These are phyloP conservation scores for Neurospora terricola DNA, from an alignment of 495 filamentous ascomycete genomes.

Conservation along the genomic window DNA sequence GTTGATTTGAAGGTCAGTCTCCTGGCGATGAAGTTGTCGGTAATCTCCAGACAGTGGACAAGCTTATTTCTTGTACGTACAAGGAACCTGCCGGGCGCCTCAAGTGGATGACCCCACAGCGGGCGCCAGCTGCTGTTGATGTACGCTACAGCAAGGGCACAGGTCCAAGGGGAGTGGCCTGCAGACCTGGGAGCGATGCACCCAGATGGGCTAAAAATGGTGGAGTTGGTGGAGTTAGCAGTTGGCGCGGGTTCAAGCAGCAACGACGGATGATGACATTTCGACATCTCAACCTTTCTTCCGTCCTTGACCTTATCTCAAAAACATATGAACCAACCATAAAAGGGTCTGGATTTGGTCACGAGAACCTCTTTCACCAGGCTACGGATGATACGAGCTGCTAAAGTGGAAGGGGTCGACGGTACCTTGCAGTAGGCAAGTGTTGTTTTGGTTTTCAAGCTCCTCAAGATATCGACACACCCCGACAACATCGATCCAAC, in stretches of 20 bases:
- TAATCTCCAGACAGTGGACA: not conserved
- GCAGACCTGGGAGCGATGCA: not conserved
- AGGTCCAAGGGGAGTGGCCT: not conserved
- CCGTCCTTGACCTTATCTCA: not conserved
- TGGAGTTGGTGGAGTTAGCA: not conserved
- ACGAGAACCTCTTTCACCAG: not conserved
- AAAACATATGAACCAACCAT: not conserved
- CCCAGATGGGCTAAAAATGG: not conserved
- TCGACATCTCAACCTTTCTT: not conserved
- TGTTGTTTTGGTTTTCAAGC: not conserved
- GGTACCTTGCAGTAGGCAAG: not conserved
- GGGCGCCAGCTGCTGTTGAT: not conserved
- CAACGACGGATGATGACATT: not conserved
- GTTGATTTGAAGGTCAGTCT: not conserved
- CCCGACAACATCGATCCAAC: not conserved
- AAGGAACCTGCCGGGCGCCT: not conserved
- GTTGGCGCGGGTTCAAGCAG: not conserved
- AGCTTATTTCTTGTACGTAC: not conserved
- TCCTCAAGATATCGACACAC: not conserved
- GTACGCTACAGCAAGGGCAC: not conserved
- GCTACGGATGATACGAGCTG: not conserved
- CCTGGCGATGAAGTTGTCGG: not conserved
- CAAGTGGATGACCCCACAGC: not conserved
- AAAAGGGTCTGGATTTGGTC: not conserved
- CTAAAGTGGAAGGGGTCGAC: not conserved